phyloP scores from a whole-genome alignment of 2,329 filamentous ascomycete genomes.

The Gremmenia infestans region DNA sequence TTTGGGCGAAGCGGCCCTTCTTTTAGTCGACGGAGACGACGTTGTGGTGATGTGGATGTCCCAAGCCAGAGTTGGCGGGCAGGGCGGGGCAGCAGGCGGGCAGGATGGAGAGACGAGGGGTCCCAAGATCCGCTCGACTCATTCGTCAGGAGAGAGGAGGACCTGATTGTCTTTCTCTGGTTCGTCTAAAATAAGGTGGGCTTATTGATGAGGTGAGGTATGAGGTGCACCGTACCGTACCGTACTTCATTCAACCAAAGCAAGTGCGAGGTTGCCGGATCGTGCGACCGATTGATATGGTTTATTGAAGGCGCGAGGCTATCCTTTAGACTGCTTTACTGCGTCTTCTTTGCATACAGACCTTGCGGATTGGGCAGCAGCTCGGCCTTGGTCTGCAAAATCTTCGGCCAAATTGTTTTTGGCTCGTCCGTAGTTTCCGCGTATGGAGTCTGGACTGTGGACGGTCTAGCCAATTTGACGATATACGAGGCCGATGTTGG shows the following conservation, averaged over 20 bases:
- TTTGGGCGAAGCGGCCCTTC: constrained; percentile 24
- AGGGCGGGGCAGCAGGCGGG: constrained; percentile 10
- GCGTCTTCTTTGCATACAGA: not conserved
- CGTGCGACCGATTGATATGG: not conserved
- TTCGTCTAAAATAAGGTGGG: not conserved
- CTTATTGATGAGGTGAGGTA: not conserved
- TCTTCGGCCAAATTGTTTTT: constrained; percentile 12
- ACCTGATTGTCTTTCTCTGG: not conserved
- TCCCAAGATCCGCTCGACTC: constrained; percentile 1
- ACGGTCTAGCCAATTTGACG: not conserved
- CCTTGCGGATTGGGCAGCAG: not conserved
- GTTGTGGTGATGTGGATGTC: constrained; percentile 22
- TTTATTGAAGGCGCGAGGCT: not conserved
- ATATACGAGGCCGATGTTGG: not conserved
- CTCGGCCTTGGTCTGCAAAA: constrained; percentile 9
- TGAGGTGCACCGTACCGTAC: not conserved
- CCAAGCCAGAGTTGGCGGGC: constrained; percentile 27
- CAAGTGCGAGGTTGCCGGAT: not conserved
- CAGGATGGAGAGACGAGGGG: constrained; percentile 10
- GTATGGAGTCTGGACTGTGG: not conserved
- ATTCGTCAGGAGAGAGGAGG: constrained; percentile 3
- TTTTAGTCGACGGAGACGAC: constrained; percentile 21
- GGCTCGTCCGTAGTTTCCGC: constrained; percentile 7
- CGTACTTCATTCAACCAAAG: not conserved
- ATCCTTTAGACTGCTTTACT: not conserved